Conservation (phyloP, 202 grass and related monocot species). For the Schoenoplectus tabernaemontani region DNA sequence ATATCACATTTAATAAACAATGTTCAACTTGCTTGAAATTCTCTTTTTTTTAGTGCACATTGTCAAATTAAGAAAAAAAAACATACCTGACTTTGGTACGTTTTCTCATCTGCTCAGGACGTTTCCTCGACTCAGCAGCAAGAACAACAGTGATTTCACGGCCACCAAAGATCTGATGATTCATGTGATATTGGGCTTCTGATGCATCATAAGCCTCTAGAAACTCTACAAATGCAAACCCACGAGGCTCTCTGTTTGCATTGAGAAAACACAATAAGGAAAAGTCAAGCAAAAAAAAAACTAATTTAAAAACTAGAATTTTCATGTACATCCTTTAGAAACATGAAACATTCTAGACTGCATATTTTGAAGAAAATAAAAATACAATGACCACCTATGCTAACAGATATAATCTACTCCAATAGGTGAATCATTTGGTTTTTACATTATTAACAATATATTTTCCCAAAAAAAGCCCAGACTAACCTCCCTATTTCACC, state of each 20-base stretch:
- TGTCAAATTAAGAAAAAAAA: not conserved
- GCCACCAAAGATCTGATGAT: conserved; percentile 74
- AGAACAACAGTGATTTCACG: conserved; percentile 95
- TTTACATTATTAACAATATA: not conserved
- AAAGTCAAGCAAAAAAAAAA: not conserved
- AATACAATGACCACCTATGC: not conserved
- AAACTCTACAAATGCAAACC: conserved; percentile 94
- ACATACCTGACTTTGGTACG: conserved; percentile 54
- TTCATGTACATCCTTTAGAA: not conserved
- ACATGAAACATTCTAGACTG: not conserved
- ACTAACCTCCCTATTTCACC: not conserved
- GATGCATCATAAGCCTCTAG: conserved; percentile 79
- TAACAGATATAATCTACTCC: not conserved
- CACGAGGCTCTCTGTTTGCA: conserved; percentile 60
- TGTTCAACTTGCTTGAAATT: not conserved
- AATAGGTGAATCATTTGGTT: not conserved
- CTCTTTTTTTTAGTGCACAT: not conserved
- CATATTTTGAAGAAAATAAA: not conserved
- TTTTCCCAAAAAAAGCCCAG: not conserved
- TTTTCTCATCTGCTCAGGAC: conserved; percentile 80
- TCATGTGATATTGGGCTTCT: conserved; percentile 98
- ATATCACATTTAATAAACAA: conserved; percentile 31
- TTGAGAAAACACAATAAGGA: not conserved
- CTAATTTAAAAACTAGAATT: not conserved
- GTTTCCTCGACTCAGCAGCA: conserved; percentile 84